Base-by-base conservation (phyloP, 2,329 filamentous ascomycete species). In the Talaromyces sp. region DNA sequence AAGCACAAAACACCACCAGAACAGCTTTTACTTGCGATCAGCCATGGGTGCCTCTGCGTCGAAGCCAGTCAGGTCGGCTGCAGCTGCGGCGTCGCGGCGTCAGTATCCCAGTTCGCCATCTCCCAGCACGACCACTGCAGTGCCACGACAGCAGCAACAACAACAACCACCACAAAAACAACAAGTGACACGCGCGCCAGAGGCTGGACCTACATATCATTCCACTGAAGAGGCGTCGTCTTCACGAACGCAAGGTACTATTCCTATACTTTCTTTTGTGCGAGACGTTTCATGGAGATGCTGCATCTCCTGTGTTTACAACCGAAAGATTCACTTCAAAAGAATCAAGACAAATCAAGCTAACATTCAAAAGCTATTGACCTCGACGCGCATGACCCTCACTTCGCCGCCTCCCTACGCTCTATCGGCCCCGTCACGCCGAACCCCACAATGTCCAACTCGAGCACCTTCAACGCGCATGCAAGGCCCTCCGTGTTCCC, bases 371-470 rank as follows among this genome's bases (percentile, higher is more conserved):
- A 58, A 83, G 82, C 81, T 55, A 81, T 87, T 63, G 82, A 86
- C 66, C 78, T 84, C 67, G 85, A 88, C 68, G 84, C 79, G 59
- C 81, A 80, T 61, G 85, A 87, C 69, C 84, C 84, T 1, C 78
- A 82, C 69, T 93, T 82, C 84, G 89, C 93, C 81, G 88, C 86
- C 71, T 96, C 92, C 65, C 90, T 98, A 64, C 89, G 87, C 67
- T 77, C 75, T 52, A 77, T 87, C 61, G 85, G 84, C 60, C 80
- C 83, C 58, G 84, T 86, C 8, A 81, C 80, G 58, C 83, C 83
- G 31, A 81, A 81, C 62, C 83, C 83, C 2, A 84, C 83, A 27
- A 77, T 81, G 63, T 86, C 83, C 11, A 75, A 79, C 35, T 80
- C 81, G 46, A 86, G 84, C 51, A 79, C 79, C 26, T 84, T 82